Base-by-base conservation (phyloP, 768 basidiomycete species). In the Trametes elegans region DNA sequence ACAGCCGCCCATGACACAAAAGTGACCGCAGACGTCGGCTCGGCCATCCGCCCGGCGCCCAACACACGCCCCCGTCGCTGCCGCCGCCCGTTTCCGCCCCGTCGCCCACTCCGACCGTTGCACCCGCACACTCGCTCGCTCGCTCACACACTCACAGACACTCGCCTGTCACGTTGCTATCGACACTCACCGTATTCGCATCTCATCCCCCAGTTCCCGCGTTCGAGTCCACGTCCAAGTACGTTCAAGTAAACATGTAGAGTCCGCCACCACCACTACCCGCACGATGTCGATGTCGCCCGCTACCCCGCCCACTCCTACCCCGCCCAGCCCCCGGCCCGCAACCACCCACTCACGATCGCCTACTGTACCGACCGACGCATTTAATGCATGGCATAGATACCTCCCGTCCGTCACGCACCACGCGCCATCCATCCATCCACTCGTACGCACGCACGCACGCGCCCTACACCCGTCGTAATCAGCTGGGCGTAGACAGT, bases 301-400 rank as follows among this genome's bases (percentile, higher is more conserved):
- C 47, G 23, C 26, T 44, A 24, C 7, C 34, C 23, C 19, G 19
- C 27, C 36, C 35, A 40, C 27, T 52, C 28, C 26, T 44, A 24
- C 7, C 34, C 23, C 19, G 9, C 24, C 32, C 10, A 26, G n/a
- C 34, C 24, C 27, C 31, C 8, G n/a, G n/a, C 19, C 32, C 38
- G 23, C 36, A 18, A 32, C 11, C 27, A 14, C 24, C 29, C 29
- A 23, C 49, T 6, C 34, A 31, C 41, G 38, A 23, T 21, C 31
- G 18, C 24, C 43, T 58, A 58, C 27, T 49, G 51, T 58, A 58
- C 47, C 46, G 23, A 19, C 34, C 57, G 57, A 49, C 57, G 57
- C 57, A 36, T 50, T 53, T 57, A 57, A 57, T 57, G 44, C 56
- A 53, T 50, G 50, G 32, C 52, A 13, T 58, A 58, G 53, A 58